These are phyloP conservation scores for Geotrichum bryndzae DNA, from an alignment of 1,139 yeast genomes.

Conservation along the genomic window DNA sequence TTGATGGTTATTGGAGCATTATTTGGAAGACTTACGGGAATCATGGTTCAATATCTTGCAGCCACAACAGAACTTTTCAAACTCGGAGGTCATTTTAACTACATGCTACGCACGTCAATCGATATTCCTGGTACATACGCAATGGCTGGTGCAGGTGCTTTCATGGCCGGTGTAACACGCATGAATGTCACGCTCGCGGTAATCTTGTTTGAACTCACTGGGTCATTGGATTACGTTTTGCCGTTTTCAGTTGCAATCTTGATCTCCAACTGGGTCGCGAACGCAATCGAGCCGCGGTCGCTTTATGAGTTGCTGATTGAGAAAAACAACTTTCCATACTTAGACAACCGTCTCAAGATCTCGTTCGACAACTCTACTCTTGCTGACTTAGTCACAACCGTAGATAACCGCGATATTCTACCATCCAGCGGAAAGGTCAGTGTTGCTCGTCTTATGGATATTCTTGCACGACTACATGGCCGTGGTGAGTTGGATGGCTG, in stretches of 20 bases:
- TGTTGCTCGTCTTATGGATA: slow-evolving; percentile 38
- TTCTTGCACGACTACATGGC: slow-evolving; percentile 38
- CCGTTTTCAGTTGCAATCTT: slow-evolving; percentile 56
- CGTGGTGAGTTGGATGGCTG: slow-evolving; percentile 51
- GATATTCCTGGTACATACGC: slow-evolving; percentile 53
- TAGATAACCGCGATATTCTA: slow-evolving; percentile 21
- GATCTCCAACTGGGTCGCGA: slow-evolving; percentile 55
- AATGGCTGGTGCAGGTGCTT: slow-evolving; percentile 62
- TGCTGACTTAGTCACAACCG: slow-evolving; percentile 41
- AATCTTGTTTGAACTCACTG: slow-evolving; percentile 55
- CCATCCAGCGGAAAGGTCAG: slow-evolving; percentile 32
- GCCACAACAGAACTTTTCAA: slow-evolving; percentile 17
- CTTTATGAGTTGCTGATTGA: slow-evolving; percentile 48
- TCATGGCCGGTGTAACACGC: slow-evolving; percentile 63
- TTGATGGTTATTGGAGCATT: slow-evolving; percentile 65
- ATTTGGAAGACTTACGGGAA: slow-evolving; percentile 52
- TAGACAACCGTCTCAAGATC: slow-evolving; percentile 39
- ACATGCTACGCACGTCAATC: slow-evolving; percentile 20
- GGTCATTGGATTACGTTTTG: slow-evolving; percentile 53
- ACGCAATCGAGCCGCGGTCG: slow-evolving; percentile 48
- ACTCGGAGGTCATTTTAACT: background rate
- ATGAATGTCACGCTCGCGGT: slow-evolving; percentile 60
- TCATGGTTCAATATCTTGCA: slow-evolving; percentile 43
- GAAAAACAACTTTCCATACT: slow-evolving; percentile 51
- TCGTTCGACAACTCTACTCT: slow-evolving; percentile 38